Conservation (phyloP, 2,329 filamentous ascomycete species). For the Fusarium marasasianum region DNA sequence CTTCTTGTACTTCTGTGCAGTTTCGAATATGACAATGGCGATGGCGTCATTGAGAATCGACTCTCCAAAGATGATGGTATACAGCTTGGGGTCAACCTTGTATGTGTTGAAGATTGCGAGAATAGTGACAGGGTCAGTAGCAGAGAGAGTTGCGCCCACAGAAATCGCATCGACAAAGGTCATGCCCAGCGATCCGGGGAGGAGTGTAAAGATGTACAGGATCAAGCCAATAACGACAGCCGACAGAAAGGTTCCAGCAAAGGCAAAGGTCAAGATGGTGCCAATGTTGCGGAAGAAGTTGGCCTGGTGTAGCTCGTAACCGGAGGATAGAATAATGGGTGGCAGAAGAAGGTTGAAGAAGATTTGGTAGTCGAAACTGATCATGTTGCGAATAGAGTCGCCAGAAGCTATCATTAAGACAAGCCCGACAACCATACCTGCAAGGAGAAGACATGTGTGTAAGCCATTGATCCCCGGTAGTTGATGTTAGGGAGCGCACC, state of each 20-base stretch:
- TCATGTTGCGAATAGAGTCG: constrained; percentile 85
- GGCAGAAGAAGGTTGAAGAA: constrained; percentile 99
- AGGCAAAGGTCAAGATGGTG: constrained; percentile 96
- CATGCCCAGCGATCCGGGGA: constrained; percentile 85
- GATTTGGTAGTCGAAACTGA: constrained; percentile 98
- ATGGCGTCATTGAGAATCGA: constrained; percentile 98
- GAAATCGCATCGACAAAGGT: constrained; percentile 96
- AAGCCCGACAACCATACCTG: constrained; percentile 95
- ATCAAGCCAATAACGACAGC: constrained; percentile 93
- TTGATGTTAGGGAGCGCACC: constrained; percentile 58
- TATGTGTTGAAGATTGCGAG: constrained; percentile 99
- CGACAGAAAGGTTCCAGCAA: constrained; percentile 96
- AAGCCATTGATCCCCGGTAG: constrained; percentile 36
- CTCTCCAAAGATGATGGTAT: constrained; percentile 98
- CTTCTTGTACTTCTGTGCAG: constrained; percentile 89
- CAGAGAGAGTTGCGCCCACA: constrained; percentile 93
- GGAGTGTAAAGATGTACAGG: constrained; percentile 86
- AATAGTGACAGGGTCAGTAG: constrained; percentile 97
- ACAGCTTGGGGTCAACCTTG: constrained; percentile 98
- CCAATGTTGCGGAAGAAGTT: constrained; percentile 99
- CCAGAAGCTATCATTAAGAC: constrained; percentile 83
- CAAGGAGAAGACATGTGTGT: not conserved
- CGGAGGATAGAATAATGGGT: constrained; percentile 95
- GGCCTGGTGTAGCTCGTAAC: constrained; percentile 96
- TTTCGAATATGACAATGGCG: constrained; percentile 98